Base-by-base conservation (phyloP, 768 basidiomycete genomes). In the Rubroboletus pulcherrimus region DNA sequence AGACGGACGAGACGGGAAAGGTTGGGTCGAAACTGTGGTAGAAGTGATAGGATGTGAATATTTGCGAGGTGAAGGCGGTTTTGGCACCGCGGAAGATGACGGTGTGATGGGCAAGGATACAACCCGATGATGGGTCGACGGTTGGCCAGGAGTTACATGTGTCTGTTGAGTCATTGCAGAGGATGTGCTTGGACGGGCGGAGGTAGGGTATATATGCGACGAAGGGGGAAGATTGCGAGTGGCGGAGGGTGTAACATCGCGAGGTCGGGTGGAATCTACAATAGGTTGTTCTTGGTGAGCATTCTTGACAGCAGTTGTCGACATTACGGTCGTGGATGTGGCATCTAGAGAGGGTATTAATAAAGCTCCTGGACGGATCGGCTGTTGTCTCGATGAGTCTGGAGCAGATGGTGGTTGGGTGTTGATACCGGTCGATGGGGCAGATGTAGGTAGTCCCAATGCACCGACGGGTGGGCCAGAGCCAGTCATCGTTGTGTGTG, bases 81-180 rank as follows among this genome's bases (percentile, higher is more conserved):
- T 65, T 55, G 60, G 67, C 7, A 30, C 47, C 12, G 56, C 39
- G 7, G 62, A 47, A 38, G 62, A 60, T 46, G 53, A 51, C 6
- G 68, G 41, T 41, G 64, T 44, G 12, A 54, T 56, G 37, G 75
- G 77, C 43, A 75, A 51, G 26, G 77, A 77, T 62, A 63, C 67
- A 56, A 71, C 64, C 56, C 73, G 75, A 30, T 73, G 58, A 53
- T 78, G 77, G 43, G 44, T 40, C 40, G 57, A 50, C 9, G 58
- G 53, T 55, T 69, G 72, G 12, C 42, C 46, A 55, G 66, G 53
- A 37, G 54, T 42, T 58, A 63, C 60, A 53, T 66, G 57, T 48
- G 52, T 55, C n/a, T 61, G 67, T 54, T 60, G 62, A 50, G 52
- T 63, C 42, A 33, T 54, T 54, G 64, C 34, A 40, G 62, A 57